Conservation (phyloP, 805 yeast species). For the Lachancea sp. region DNA sequence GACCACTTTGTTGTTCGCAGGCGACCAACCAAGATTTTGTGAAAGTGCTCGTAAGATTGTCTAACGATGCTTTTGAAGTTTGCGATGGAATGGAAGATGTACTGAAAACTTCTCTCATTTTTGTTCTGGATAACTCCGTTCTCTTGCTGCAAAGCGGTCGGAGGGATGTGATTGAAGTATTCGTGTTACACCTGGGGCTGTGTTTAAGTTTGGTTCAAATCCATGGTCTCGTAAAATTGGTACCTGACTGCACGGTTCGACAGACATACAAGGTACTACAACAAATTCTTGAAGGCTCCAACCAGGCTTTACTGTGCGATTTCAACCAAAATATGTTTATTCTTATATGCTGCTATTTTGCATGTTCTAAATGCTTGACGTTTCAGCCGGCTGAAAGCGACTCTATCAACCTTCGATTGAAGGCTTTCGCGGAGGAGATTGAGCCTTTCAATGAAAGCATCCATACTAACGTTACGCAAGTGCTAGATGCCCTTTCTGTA, state of each 20-base stretch:
- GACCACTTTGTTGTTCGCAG: not conserved
- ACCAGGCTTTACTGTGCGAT: not conserved
- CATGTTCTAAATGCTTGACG: not conserved
- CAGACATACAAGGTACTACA: not conserved
- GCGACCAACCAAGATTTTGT: conserved; percentile 6
- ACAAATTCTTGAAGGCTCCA: not conserved
- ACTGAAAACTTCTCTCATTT: not conserved
- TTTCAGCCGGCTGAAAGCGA: conserved; percentile 1
- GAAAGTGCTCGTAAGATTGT: conserved; percentile 21
- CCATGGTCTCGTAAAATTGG: not conserved
- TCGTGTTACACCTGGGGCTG: conserved; percentile 11
- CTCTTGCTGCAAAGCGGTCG: not conserved
- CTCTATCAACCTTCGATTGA: not conserved
- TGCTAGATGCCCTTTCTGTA: conserved; percentile 2
- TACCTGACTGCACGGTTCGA: not conserved
- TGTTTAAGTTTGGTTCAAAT: conserved; percentile 4
- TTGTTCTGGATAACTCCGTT: not conserved
- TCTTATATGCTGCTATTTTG: conserved; percentile 5
- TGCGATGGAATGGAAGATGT: not conserved
- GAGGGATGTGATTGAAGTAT: not conserved
- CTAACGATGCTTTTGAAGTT: conserved; percentile 11
- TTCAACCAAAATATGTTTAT: conserved; percentile 7
- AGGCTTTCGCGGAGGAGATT: conserved; percentile 4
- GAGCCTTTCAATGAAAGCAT: conserved; percentile 7
- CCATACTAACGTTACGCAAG: not conserved